Base-by-base conservation (phyloP, 345 rosid species). In the Leavenworthia alabamica region DNA sequence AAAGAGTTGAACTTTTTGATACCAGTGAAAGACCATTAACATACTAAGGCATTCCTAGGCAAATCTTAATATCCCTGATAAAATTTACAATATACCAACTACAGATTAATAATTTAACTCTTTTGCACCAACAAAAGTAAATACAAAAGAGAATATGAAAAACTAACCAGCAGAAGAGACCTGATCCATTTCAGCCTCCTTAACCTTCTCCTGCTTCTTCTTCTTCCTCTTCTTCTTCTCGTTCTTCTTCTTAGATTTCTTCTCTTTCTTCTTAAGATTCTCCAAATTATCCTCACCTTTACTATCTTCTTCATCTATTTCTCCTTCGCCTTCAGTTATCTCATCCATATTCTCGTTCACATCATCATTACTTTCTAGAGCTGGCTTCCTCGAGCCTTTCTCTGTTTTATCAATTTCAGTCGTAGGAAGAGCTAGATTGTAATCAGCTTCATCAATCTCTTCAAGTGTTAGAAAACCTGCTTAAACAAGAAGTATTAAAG, bases 381-480 rank as follows among this genome's bases (percentile, higher is more conserved):
- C 50, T 45, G 32, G 71, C 60, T 81, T 78, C 73, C 78, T 78
- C 0, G 49, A 36, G 8, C 50, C 61, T 65, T 54, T 74, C 60
- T 58, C 68, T 8, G 58, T 14, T 63, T 64, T 69, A 36, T 28
- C 74, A 73, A 70, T 75, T 22, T 53, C 75, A 36, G 53, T 9
- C 35, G 64, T 54, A 51, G 85, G 82, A 43, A 81, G 46, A 28
- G 41, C 71, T 24, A 89, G 66, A 28, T 66, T 74, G 26, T 85
- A 92, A 59, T 78, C 88, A 62, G 77, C 78, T 75, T 82, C 95
- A 47, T 89, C 90, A 71, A 92, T 80, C 81, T 92, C 98, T 52
- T 92, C 98, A 6, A 92, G 93, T 9, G 91, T 85, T 66, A 84
- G 89, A 80, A 91, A 88, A 16, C 95, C 96, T 91, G 66, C 65